These are phyloP conservation scores for Yarrowia keelungensis DNA, from an alignment of 805 yeast species.

Conservation along the genomic window DNA sequence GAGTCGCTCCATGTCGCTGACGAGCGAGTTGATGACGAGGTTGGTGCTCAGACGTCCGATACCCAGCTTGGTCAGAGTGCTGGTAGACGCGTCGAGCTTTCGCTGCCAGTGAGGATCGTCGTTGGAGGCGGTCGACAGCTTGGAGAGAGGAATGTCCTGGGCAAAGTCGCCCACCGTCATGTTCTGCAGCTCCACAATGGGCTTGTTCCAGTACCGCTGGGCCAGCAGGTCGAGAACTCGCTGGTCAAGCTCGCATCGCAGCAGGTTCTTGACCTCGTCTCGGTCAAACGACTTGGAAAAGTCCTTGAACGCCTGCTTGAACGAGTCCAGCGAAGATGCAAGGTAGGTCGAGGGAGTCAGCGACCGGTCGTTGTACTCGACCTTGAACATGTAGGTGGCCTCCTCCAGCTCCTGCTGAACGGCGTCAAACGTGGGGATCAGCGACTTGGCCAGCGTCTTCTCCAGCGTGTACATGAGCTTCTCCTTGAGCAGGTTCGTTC, in stretches of 20 bases:
- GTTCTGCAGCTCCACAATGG: conserved; percentile 49
- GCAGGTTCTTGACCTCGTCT: conserved; percentile 75
- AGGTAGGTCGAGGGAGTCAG: conserved; percentile 93
- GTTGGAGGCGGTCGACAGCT: conserved; percentile 61
- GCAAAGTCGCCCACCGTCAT: conserved; percentile 41
- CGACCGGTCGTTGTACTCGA: conserved; percentile 93
- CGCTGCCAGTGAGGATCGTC: conserved; percentile 88
- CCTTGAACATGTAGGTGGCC: conserved; percentile 89
- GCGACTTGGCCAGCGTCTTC: conserved; percentile 84
- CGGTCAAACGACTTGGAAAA: conserved; percentile 83
- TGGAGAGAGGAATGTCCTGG: conserved; percentile 60
- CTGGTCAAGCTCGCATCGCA: conserved; percentile 88
- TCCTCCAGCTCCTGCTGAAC: conserved; percentile 94
- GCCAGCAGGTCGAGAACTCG: conserved; percentile 86
- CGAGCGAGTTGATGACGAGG: conserved; percentile 77
- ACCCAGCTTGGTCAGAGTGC: conserved; percentile 88
- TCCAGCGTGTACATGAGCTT: conserved; percentile 88
- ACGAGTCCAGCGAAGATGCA: conserved; percentile 86
- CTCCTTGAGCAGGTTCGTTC: conserved; percentile 75
- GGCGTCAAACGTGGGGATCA: conserved; percentile 83
- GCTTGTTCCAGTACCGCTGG: conserved; percentile 88
- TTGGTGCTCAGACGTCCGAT: conserved; percentile 89
- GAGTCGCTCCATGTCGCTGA: conserved; percentile 77
- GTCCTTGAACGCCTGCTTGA: conserved; percentile 87
- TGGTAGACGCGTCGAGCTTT: conserved; percentile 82